Base-by-base conservation (phyloP, 208 protist species). In the Leishmania guyanensis region DNA sequence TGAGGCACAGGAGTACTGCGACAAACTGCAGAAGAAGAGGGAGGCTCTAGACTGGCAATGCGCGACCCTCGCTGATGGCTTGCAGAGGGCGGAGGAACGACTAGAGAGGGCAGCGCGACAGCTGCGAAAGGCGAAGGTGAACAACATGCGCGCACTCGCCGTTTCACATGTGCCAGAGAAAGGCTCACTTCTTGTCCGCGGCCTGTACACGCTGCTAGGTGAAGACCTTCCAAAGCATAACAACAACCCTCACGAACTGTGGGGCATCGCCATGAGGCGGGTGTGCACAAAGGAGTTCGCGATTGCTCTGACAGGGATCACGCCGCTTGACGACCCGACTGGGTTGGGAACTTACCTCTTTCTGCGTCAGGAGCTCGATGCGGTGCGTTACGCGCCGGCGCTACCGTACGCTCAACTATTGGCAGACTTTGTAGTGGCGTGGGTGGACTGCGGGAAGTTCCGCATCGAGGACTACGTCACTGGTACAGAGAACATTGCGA, bases 161-260 rank as follows among this genome's bases (percentile, higher is more conserved):
- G 84, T 81, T 14, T 83, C 88, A 51, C 85, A 83, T 22, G 77
- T 81, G 14, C 79, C 88, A 43, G 77, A 90, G 12, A 93, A 92
- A 72, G 90, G 89, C 5, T 29, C 74, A 0, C 75, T 92, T 36
- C 86, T 96, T 69, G 79, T 93, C 50, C 86, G 86, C 26, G 81
- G 84, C 29, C 74, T 93, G 16, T 96, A 91, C 80, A 83, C 86
- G 46, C 68, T 93, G 58, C 72, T 96, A 62, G 88, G 86, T 17
- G 90, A 96, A 58, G 92, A 96, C 54, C 54, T 93, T 36, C 90
- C 82, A 26, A 78, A 82, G 75, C 70, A 83, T 78, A 79, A 64
- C n/a, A 83, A 78, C 53, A 87, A 73, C 66, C 48, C 83, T n/a
- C 89, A 84, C 68, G 92, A 94, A 39, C 71, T 91, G 69, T 96